phyloP scores from a whole-genome alignment of 2,329 filamentous ascomycete genomes.

The Fusarium algeriense region DNA sequence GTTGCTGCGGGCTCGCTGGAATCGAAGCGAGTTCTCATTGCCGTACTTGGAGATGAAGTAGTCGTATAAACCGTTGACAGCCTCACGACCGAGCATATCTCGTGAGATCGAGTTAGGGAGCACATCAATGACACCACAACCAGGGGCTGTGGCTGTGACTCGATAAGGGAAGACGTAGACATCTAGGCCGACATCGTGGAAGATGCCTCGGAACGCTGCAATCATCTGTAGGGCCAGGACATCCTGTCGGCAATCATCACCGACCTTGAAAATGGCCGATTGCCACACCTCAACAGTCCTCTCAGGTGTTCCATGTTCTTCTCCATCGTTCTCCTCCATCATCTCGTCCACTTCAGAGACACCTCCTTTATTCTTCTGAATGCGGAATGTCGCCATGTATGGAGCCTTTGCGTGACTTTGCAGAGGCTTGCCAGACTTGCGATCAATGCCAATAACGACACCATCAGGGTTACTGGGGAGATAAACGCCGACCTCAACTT shows the following conservation, averaged over 20 bases:
- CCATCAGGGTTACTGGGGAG: slow-evolving; percentile 97
- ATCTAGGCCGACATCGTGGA: slow-evolving; percentile 92
- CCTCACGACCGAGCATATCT: slow-evolving; percentile 98
- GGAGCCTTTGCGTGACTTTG: slow-evolving; percentile 98
- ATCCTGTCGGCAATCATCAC: slow-evolving; percentile 97
- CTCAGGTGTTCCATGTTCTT: slow-evolving; percentile 46
- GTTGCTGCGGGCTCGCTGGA: slow-evolving; percentile 94
- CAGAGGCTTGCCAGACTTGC: slow-evolving; percentile 96
- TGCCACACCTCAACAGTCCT: slow-evolving; percentile 96
- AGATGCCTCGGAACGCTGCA: slow-evolving; percentile 95
- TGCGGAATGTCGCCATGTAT: slow-evolving; percentile 98
- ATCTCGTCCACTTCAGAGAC: slow-evolving; percentile 66
- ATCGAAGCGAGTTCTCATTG: slow-evolving; percentile 92
- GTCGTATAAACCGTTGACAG: slow-evolving; percentile 97
- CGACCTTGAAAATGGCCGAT: slow-evolving; percentile 99
- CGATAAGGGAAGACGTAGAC: slow-evolving; percentile 98
- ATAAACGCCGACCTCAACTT: slow-evolving; percentile 97
- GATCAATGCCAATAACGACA: slow-evolving; percentile 96
- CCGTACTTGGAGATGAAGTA: slow-evolving; percentile 99
- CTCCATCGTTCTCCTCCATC: slow-evolving; percentile 61
- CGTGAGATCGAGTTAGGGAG: slow-evolving; percentile 97
- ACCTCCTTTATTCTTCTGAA: slow-evolving; percentile 79
- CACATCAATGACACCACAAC: slow-evolving; percentile 98
- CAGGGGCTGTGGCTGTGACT: slow-evolving; percentile 95
- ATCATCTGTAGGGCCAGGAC: slow-evolving; percentile 98